phyloP scores from a whole-genome alignment of 495 filamentous ascomycete species.

The Penicillium cataractarum region DNA sequence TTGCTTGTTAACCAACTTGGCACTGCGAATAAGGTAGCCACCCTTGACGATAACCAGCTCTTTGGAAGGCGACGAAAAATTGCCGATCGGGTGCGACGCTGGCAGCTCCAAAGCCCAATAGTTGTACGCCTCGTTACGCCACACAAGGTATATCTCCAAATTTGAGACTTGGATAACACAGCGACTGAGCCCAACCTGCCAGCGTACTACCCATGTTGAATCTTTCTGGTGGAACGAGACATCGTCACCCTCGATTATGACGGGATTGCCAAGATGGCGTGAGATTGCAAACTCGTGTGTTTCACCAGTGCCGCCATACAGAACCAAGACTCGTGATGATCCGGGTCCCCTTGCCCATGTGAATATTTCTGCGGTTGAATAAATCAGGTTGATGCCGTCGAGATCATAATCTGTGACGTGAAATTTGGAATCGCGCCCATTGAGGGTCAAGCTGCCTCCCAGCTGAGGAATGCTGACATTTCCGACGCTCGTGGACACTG shows the following conservation, averaged over 20 bases:
- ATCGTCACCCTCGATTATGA: slow-evolving; percentile 26
- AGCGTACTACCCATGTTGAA: slow-evolving; percentile 53
- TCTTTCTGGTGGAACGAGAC: slow-evolving; percentile 36
- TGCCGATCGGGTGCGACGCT: slow-evolving; percentile 25
- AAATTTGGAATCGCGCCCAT: slow-evolving; percentile 70
- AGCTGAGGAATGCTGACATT: slow-evolving; percentile 61
- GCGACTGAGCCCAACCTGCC: slow-evolving; percentile 42
- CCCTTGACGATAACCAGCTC: slow-evolving; percentile 59
- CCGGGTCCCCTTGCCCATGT: slow-evolving; percentile 59
- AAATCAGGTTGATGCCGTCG: slow-evolving; percentile 58
- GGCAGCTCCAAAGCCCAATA: slow-evolving; percentile 63
- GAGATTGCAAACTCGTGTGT: slow-evolving; percentile 62
- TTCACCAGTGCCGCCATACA: slow-evolving; percentile 68
- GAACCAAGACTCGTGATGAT: slow-evolving; percentile 56
- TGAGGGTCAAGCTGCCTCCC: slow-evolving; percentile 59
- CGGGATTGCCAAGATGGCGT: slow-evolving; percentile 25
- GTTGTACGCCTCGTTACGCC: slow-evolving; percentile 64
- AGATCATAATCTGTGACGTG: slow-evolving; percentile 72
- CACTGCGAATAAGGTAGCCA: slow-evolving; percentile 66
- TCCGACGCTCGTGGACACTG: slow-evolving; percentile 57
- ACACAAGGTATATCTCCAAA: slow-evolving; percentile 55
- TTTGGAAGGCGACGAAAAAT: slow-evolving; percentile 29
- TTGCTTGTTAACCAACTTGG: slow-evolving; percentile 42
- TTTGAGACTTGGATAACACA: slow-evolving; percentile 50
- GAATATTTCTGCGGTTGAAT: slow-evolving; percentile 73